Conservation (phyloP, 2,329 filamentous ascomycete genomes). For the Macroventuria anomochaeta region DNA sequence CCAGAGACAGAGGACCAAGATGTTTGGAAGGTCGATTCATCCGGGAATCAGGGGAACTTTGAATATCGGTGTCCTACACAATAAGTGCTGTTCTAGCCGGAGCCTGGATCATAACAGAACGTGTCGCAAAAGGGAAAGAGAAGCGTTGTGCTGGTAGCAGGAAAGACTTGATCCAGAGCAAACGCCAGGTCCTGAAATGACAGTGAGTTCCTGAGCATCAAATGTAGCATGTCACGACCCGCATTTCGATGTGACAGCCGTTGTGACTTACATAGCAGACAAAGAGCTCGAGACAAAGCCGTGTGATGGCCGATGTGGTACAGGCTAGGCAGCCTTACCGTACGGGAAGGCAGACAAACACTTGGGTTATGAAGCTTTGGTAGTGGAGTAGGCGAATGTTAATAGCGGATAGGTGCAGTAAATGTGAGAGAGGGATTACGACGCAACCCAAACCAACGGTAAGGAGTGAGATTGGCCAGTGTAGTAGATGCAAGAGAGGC, state of each 20-base stretch:
- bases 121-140: slow-evolving; percentile 41
- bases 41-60: slow-evolving; percentile 46
- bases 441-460: slow-evolving; percentile 35
- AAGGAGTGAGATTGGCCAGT: slow-evolving; percentile 36
- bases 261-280: slow-evolving; percentile 46
- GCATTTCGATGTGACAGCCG: slow-evolving; percentile 41
- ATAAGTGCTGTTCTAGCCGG: slow-evolving; percentile 34
- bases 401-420: slow-evolving; percentile 28
- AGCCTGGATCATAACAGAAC: slow-evolving; percentile 38
- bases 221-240: slow-evolving; percentile 41
- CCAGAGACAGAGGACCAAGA: slow-evolving; percentile 44
- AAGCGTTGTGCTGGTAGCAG: slow-evolving; percentile 35
- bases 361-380: slow-evolving; percentile 37
- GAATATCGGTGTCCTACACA: slow-evolving; percentile 41
- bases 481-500: slow-evolving; percentile 28
- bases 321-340: slow-evolving; percentile 38
- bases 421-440: slow-evolving; percentile 24
- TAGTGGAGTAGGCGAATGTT: slow-evolving; percentile 35
- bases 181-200: slow-evolving; percentile 46
- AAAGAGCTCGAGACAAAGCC: slow-evolving; percentile 45
- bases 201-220: slow-evolving; percentile 41
- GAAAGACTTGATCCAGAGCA: slow-evolving; percentile 46
- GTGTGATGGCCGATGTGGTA: slow-evolving; percentile 33
- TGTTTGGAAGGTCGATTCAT: slow-evolving; percentile 47
- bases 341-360: slow-evolving; percentile 30